These are phyloP conservation scores for Sporisorium exsertum DNA, from an alignment of 1,284 basidiomycete genomes.

Conservation along the genomic window DNA sequence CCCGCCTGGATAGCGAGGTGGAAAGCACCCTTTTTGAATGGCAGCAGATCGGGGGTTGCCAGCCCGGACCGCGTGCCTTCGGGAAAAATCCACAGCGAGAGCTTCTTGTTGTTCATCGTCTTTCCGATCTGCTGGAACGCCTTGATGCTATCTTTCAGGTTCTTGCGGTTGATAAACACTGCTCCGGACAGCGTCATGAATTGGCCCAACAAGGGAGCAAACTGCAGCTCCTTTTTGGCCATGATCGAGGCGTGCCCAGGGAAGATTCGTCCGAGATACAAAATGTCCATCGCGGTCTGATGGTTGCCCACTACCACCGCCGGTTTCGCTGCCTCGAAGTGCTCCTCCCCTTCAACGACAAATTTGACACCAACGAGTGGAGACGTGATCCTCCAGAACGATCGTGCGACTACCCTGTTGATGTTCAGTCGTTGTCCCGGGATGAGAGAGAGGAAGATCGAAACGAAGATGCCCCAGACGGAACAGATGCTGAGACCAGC, in stretches of 20 bases:
- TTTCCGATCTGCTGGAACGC: conserved; percentile 83
- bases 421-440: conserved; percentile 83
- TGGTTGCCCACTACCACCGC: conserved; percentile 90
- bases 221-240: conserved; percentile 92
- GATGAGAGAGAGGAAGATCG: conserved; percentile 77
- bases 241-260: conserved; percentile 87
- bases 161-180: conserved; percentile 91
- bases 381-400: conserved; percentile 81
- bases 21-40: conserved; percentile 99
- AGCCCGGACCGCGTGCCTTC: conserved; percentile 72
- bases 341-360: conserved; percentile 86
- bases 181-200: conserved; percentile 90
- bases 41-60: conserved; percentile 72
- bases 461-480: conserved; percentile 80
- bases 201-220: conserved; percentile 86
- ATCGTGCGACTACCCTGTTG: conserved; percentile 85
- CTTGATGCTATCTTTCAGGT: conserved; percentile 78
- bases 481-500: conserved; percentile 80
- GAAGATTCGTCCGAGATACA: conserved; percentile 85
- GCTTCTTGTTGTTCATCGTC: conserved; percentile 79
- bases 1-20: conserved; percentile 91
- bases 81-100: conserved; percentile 70
- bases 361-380: conserved; percentile 79
- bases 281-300: conserved; percentile 73
- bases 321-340: conserved; percentile 76